Evolutionary conservation across 2,329 filamentous ascomycete genomes (phyloP), one percentile per base, ranked within the genome.

Genomic region (Fusarium robinianum): DNA sequence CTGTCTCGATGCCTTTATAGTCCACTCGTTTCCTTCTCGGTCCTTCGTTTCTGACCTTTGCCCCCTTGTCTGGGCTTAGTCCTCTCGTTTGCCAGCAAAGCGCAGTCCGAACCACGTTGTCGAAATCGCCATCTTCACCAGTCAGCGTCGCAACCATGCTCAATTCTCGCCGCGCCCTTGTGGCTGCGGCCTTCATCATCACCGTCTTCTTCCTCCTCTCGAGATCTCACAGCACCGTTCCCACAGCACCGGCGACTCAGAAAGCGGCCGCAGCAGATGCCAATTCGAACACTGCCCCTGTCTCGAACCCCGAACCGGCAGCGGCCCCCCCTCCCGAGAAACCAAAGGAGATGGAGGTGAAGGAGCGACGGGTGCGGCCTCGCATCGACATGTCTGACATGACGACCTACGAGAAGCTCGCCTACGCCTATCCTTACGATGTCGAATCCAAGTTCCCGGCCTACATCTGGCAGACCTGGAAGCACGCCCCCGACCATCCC

Each of bases 401-500:
- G 71, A 83, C 87, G 11, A 77, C 91, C 39, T 77, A 75, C 76
- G 87, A 80, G 73, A 96, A 94, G 72, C 81, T 99, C 44, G 85
- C 85, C 38, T 96, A 95, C 73, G 88, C 95, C 60, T 97, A 94
- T 69, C 90, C 91, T 14, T 99, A 97, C 76, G 88, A 96, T 63
- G 78, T 92, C 51, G 83, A 90, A 63, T 71, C 77, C 58, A 95
- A 92, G 68, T 97, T 97, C 68, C 94, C 94, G 3, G 91, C 90
- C 43, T 97, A 96, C 74, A 95, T 99, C 64, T 99, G 94, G 94
- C 94, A 99, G 76, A 99, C 94, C 10, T 99, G 94, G 94, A 96
- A 95, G 69, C 85, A 83, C 63, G 88, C 83, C 1, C 91, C 92
- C 0, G 80, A 84, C 2, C 87, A 89, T 15, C 77, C 81, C 36